phyloP scores from a whole-genome alignment of 2,329 filamentous ascomycete genomes.

The Talaromyces sp. region DNA sequence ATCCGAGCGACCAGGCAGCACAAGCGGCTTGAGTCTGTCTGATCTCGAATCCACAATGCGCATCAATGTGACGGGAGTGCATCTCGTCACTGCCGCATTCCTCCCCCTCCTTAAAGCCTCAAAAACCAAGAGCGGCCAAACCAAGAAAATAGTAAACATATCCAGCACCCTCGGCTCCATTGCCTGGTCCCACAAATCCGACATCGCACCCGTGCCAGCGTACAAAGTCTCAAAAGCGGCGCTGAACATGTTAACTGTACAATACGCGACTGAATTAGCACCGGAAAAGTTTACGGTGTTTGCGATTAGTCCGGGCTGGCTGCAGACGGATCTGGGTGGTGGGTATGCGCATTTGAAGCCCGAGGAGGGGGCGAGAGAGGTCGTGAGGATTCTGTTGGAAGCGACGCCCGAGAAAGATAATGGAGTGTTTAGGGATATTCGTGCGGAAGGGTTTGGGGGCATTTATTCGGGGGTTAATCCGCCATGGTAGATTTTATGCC shows the following conservation, averaged over 20 bases:
- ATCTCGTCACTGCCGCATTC: slow-evolving; percentile 36
- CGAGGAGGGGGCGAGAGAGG: neutral
- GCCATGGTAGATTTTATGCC: neutral
- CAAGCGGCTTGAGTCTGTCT: neutral
- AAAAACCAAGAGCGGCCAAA: slow-evolving; percentile 13
- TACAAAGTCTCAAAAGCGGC: slow-evolving; percentile 51
- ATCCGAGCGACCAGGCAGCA: neutral
- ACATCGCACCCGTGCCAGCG: slow-evolving; percentile 29
- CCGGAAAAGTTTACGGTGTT: slow-evolving; percentile 27
- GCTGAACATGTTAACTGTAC: slow-evolving; percentile 48
- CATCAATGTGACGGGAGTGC: slow-evolving; percentile 41
- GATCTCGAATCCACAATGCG: slow-evolving; percentile 26
- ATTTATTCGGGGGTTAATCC: neutral
- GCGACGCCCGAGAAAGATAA: neutral
- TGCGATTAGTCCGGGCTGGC: slow-evolving; percentile 37
- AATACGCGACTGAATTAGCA: slow-evolving; percentile 27
- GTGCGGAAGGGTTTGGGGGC: neutral
- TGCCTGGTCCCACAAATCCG: slow-evolving; percentile 22
- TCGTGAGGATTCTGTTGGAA: slow-evolving; percentile 1
- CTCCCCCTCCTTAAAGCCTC: slow-evolving; percentile 35
- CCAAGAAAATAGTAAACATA: slow-evolving; percentile 45
- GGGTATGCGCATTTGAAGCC: slow-evolving; percentile 5
- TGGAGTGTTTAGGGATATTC: slow-evolving; percentile 5
- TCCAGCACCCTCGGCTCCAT: slow-evolving; percentile 42
- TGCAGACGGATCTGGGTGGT: slow-evolving; percentile 11